These are phyloP conservation scores for Salvia rosmarinus DNA, from an alignment of 257 asterid genomes.

Conservation along the genomic window DNA sequence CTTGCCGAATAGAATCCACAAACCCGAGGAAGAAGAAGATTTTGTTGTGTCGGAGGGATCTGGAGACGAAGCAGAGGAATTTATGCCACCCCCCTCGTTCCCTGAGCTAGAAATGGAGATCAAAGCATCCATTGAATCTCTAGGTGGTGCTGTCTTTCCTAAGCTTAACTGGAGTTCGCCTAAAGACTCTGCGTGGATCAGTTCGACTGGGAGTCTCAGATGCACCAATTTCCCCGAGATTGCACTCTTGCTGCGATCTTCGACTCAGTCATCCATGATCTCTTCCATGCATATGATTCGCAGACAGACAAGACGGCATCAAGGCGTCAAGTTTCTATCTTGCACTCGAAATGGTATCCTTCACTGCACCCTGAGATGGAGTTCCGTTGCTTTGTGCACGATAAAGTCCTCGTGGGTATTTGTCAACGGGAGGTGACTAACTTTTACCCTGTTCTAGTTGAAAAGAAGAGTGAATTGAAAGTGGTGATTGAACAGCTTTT, in stretches of 20 bases:
- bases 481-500: conserved; percentile 50
- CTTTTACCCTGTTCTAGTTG: conserved; percentile 74
- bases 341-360: conserved; percentile 82
- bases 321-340: conserved; percentile 64
- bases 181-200: conserved; percentile 92
- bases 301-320: conserved; percentile 58
- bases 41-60: conserved; percentile 56
- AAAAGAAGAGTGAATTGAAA: conserved; percentile 42
- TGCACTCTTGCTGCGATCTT: conserved; percentile 70
- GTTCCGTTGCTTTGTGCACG: conserved; percentile 74
- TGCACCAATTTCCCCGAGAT: conserved; percentile 80
- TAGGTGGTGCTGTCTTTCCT: conserved; percentile 87
- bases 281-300: conserved; percentile 78
- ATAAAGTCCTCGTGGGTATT: conserved; percentile 54
- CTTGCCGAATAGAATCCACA: conserved; percentile 72
- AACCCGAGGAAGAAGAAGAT: conserved; percentile 78
- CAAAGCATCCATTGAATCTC: conserved; percentile 63
- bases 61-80: conserved; percentile 73
- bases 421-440: conserved; percentile 89
- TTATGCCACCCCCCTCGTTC: conserved; percentile 64
- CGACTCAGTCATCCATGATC: conserved; percentile 83
- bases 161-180: conserved; percentile 97
- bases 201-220: conserved; percentile 65
- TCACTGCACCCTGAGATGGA: conserved; percentile 83
- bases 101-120: conserved; percentile 69